Evolutionary conservation across 768 basidiomycete species (phyloP), one percentile per base, ranked within the genome.

Genomic region (Cystobasidiopsis lactophilus): DNA sequence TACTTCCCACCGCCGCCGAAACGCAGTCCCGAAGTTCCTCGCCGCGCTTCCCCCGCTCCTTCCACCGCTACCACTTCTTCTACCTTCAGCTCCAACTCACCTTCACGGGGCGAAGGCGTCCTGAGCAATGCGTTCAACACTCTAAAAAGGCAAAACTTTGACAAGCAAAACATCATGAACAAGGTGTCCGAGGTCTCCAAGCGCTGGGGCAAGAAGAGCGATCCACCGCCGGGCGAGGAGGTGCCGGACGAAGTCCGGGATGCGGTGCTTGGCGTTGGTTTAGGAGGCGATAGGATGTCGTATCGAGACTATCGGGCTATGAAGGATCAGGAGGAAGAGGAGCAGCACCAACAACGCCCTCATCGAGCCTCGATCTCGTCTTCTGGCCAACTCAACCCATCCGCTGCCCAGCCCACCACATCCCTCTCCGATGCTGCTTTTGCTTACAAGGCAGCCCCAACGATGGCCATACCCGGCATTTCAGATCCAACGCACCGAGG

Each of bases 401-500:
- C 52, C 23, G 29, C 45, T 27, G 3, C 52, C 24, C 26, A 45
- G 7, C 21, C 52, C 16, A 49, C 48, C 30, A 50, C 47, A 5
- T 43, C 38, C 7, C 41, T 53, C 55, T 16, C 35, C 3, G 5
- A 27, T 4, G 14, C 39, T 2, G 23, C 37, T 3, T 24, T 46
- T 31, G 50, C 33, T 37, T 56, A 56, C 26, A 39, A 21, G 19
- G 21, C 52, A 10, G 52, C 55, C 3, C 40, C 55, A 2, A 56
- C 23, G 35, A 56, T 56, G 55, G 27, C 55, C 16, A 40, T 56
- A 11, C 55, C 55, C 10, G 55, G 52, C 11, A 51, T 47, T 11
- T 40, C 40, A 3, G 51, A 51, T 21, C 24, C 23, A 19, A 27
- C 41, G 9, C 41, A 47, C 29, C 45, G n/a, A 26, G 29, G 23